Evolutionary conservation across 495 filamentous ascomycete genomes (phyloP).

Genomic region (Astrothelium subdiscretum): DNA sequence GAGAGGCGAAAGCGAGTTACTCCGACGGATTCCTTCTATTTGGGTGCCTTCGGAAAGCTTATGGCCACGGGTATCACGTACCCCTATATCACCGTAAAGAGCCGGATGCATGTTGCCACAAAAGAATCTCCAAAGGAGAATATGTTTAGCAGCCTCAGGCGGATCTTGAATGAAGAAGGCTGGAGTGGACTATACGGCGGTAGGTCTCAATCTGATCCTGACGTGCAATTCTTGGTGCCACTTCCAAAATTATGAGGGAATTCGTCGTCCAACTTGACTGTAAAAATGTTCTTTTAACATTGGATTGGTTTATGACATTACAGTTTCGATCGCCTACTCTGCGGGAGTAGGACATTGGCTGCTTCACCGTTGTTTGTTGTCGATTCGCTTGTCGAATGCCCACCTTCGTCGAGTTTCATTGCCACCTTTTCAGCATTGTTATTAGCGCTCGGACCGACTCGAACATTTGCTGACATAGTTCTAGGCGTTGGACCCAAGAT

Average conservation of each 20-base stretch:
- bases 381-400: no score
- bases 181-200: slow-evolving; percentile 86
- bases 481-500: slow-evolving; percentile 88
- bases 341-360: no score
- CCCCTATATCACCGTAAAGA: slow-evolving; percentile 97
- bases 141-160: slow-evolving; percentile 59
- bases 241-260: not conserved
- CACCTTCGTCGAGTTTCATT: no score
- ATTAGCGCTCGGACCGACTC: not conserved
- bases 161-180: slow-evolving; percentile 78
- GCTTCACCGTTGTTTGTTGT: no score
- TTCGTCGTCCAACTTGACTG: not conserved
- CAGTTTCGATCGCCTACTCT: no score
- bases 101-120: slow-evolving; percentile 82
- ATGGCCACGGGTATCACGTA: slow-evolving; percentile 90
- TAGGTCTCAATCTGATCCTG: slow-evolving; percentile 30
- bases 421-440: not conserved
- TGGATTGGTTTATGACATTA: no score
- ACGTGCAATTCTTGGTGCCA: no score
- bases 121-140: slow-evolving; percentile 49
- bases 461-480: slow-evolving; percentile 5
- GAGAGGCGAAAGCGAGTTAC: slow-evolving; percentile 60
- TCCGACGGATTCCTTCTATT: slow-evolving; percentile 74
- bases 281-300: no score
- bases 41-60: slow-evolving; percentile 89